Conservation (phyloP, 2,329 filamentous ascomycete genomes). For the Shiraia bambusicola region DNA sequence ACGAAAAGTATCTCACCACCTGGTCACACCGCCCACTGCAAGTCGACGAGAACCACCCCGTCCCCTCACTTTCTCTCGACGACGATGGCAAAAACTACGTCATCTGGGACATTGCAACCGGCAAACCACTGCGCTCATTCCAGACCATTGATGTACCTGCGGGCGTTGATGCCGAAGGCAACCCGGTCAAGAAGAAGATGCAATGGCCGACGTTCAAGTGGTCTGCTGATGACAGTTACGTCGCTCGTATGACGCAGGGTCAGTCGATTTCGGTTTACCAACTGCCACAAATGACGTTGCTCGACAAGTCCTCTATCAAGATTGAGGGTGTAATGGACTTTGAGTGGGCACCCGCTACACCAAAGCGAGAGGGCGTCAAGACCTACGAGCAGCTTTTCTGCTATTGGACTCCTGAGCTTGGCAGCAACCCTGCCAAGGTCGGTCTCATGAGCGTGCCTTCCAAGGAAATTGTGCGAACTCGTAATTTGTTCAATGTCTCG, state of each 20-base stretch:
- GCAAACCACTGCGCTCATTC: constrained; percentile 88
- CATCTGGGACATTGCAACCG: constrained; percentile 93
- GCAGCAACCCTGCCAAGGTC: constrained; percentile 96
- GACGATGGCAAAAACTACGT: constrained; percentile 99
- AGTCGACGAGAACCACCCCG: constrained; percentile 83
- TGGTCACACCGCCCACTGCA: constrained; percentile 95
- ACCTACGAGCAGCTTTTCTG: constrained; percentile 93
- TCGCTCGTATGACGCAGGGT: constrained; percentile 84
- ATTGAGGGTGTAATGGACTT: constrained; percentile 97
- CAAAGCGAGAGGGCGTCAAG: constrained; percentile 82
- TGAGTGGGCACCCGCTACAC: constrained; percentile 88
- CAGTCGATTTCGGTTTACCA: constrained; percentile 91
- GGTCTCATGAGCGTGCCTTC: constrained; percentile 94
- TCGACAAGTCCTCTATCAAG: constrained; percentile 91
- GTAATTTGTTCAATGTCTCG: constrained; percentile 97
- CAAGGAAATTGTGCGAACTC: constrained; percentile 88
- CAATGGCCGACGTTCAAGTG: constrained; percentile 99
- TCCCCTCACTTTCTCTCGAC: constrained; percentile 72
- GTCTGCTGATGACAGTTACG: constrained; percentile 96
- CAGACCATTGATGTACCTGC: constrained; percentile 80
- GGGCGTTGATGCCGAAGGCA: constrained; percentile 61
- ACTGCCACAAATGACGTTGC: constrained; percentile 80
- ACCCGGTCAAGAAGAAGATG: constrained; percentile 81
- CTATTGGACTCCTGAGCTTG: constrained; percentile 98
- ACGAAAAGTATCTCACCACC: constrained; percentile 89